Base-by-base conservation (phyloP, 805 yeast species). In the Teunomyces gatunensis region DNA sequence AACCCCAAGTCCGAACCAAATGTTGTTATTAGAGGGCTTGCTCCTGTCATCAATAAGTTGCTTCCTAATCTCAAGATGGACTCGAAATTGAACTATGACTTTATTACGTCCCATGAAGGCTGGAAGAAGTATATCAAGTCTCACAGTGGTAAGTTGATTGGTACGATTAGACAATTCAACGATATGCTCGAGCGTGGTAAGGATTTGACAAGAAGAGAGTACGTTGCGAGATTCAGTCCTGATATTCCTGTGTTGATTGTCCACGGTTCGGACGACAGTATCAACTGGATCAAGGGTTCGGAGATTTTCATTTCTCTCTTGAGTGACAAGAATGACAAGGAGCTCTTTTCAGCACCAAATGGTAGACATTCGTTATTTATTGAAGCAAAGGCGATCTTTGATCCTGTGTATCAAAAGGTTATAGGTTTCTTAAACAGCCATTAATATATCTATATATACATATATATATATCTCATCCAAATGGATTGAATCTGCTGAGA, bases 161-260 rank as follows among this genome's bases (percentile, higher is more conserved):
- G 65, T 1, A 58, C 78, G 5, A 84, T 86, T n/a, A 70, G 84
- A 10, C 71, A 84, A 59, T 72, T 83, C 34, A 64, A 79, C 57
- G 91, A 83, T 53, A 82, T 86, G 73, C 59, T 86, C 33, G 61
- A 63, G 9, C 71, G 91, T 46, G 94, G 94, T n/a, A 73, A 77
- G 49, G 63, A 59, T 15, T 67, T 87, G 40, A 59, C 74, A 32
- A 59, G 70, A 5, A 64, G 59, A 4, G 64, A 70, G 3, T 60
- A 63, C 35, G 74, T 69, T 45, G 53, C 68, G 2, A 63, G 68
- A 39, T 64, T 69, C 46, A 62, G 64, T 39, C 63, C 69, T 5
- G 58, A 70, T 6, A 68, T 75, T 9, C 81, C 87, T 0, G 56
- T 85, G 3, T 60, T 83, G 27, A 65, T 87, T 9, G 54, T 80